Conservation (phyloP, 768 basidiomycete genomes). For the Hydnomerulius pinastri region DNA sequence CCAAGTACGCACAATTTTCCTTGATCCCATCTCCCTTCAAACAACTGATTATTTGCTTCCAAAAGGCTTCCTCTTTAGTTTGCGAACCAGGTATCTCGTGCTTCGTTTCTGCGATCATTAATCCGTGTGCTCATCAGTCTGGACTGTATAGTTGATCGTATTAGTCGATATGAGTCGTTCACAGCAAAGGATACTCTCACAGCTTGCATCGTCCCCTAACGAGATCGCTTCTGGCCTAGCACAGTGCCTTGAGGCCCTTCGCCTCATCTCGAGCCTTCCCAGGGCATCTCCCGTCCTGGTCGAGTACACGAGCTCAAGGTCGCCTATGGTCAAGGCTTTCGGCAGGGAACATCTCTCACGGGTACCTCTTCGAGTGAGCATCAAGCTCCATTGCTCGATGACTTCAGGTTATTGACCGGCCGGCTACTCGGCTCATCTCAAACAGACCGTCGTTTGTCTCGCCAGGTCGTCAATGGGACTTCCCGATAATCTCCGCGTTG, state of each 20-base stretch:
- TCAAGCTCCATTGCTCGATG: neutral
- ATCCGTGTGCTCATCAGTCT: neutral
- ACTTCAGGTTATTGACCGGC: neutral
- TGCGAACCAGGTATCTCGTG: neutral
- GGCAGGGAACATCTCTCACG: slow-evolving; percentile 33
- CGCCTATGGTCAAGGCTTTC: slow-evolving; percentile 27
- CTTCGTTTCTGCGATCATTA: neutral
- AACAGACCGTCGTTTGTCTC: slow-evolving; percentile 26
- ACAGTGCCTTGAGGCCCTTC: slow-evolving; percentile 35
- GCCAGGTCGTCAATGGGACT: slow-evolving; percentile 26
- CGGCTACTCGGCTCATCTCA: neutral
- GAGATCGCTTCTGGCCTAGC: slow-evolving; percentile 34
- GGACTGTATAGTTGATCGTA: neutral
- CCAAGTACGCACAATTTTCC: neutral
- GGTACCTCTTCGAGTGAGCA: slow-evolving; percentile 32
- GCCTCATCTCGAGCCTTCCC: slow-evolving; percentile 31
- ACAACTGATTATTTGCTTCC: neutral
- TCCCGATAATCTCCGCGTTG: slow-evolving; percentile 19
- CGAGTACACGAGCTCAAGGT: slow-evolving; percentile 17
- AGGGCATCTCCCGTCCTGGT: slow-evolving; percentile 30
- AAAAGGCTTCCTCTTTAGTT: neutral
- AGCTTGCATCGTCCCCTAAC: slow-evolving; percentile 33
- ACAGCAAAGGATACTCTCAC: slow-evolving; percentile 31
- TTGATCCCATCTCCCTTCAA: neutral
- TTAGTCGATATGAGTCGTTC: slow-evolving; percentile 23